Evolutionary conservation across 2,329 filamentous ascomycete genomes (phyloP).

Genomic region (Penicillium sp.): DNA sequence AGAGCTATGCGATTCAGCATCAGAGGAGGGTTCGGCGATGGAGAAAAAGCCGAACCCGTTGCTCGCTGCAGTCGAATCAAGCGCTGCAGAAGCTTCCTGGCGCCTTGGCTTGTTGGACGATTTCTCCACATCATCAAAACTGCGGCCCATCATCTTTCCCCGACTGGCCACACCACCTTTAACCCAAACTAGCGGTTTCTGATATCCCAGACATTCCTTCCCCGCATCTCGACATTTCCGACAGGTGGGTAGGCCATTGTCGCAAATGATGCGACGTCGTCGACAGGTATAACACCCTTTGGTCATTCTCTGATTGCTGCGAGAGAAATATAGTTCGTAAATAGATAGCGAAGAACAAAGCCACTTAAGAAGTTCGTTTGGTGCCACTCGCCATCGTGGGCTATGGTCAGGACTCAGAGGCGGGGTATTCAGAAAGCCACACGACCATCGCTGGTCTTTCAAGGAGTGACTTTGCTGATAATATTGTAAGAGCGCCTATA

Average conservation of each 20-base stretch:
- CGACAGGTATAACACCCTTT: slow-evolving; percentile 48
- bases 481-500: not conserved
- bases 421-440: slow-evolving; percentile 5
- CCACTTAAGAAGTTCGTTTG: slow-evolving; percentile 13
- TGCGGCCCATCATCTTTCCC: slow-evolving; percentile 54
- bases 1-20: slow-evolving; percentile 19
- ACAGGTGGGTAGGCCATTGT: slow-evolving; percentile 44
- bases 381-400: slow-evolving; percentile 24
- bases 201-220: slow-evolving; percentile 46
- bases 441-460: slow-evolving; percentile 14
- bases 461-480: not conserved
- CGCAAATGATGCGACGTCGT: slow-evolving; percentile 46
- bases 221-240: slow-evolving; percentile 45
- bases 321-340: slow-evolving; percentile 2
- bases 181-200: slow-evolving; percentile 45
- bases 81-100: not conserved
- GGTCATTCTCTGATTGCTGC: slow-evolving; percentile 31
- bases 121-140: slow-evolving; percentile 44
- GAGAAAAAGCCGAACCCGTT: slow-evolving; percentile 11
- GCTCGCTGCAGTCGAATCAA: not conserved
- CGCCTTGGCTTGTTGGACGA: slow-evolving; percentile 3
- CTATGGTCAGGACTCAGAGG: slow-evolving; percentile 13
- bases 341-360: slow-evolving; percentile 16
- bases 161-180: slow-evolving; percentile 46
- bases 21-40: slow-evolving; percentile 13